These are phyloP conservation scores for Eucalyptus pumila DNA, from an alignment of 345 rosid species.

Conservation along the genomic window DNA sequence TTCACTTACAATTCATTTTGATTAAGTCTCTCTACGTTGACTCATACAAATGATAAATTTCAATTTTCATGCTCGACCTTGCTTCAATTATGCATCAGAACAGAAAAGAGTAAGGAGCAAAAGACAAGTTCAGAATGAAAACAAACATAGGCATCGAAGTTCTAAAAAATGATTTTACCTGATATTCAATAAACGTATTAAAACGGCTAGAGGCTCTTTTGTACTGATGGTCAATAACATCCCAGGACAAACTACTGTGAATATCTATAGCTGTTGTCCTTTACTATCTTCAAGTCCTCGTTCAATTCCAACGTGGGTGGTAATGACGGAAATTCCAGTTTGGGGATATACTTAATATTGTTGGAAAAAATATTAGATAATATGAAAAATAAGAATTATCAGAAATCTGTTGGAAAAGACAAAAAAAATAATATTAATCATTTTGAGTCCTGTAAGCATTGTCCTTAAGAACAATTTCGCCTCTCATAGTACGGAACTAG, in stretches of 20 bases:
- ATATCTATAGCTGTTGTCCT: background rate
- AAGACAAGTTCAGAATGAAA: background rate
- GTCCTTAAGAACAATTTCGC: background rate
- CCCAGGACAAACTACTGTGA: background rate
- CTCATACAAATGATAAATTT: too few species aligned
- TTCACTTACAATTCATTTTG: too few species aligned
- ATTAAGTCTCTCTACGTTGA: too few species aligned
- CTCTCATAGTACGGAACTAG: background rate
- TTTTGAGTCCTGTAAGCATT: background rate
- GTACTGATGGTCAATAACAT: background rate
- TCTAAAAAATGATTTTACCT: background rate
- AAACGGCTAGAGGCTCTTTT: background rate
- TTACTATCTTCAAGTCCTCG: background rate
- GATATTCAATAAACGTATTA: background rate
- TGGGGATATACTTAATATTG: background rate
- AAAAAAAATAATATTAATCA: background rate
- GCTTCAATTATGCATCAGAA: background rate
- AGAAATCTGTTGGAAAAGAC: background rate
- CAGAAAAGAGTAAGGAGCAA: background rate
- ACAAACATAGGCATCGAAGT: background rate
- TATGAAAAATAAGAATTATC: background rate
- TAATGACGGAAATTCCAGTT: background rate
- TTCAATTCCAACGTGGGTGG: background rate
- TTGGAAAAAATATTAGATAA: background rate
- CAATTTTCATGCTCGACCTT: too few species aligned